Base-by-base conservation (phyloP, 257 asterid species). In the Penstemon davidsonii region DNA sequence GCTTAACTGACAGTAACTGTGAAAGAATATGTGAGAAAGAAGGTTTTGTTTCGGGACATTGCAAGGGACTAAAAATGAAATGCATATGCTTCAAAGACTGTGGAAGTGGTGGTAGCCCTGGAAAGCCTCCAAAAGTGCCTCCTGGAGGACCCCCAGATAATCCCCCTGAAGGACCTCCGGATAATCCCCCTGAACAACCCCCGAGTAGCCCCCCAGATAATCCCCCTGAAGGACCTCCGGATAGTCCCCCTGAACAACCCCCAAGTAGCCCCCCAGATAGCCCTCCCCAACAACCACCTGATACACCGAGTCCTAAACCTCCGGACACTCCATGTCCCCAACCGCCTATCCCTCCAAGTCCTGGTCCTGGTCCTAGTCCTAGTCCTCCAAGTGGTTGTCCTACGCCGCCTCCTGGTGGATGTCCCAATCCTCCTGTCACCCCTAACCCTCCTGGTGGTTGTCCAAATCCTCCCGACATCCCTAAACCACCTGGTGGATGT, bases 81-180 rank as follows among this genome's bases (percentile, higher is more conserved):
- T 74, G 78, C 60, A 67, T 68, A 44, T 74, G 78, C 74, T 3
- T 11, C 38, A 54, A 46, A 68, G 67, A 74, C 55, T 66, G 77
- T 13, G 67, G 62, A 1, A 66, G 43, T 44, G 64, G 58, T 0
- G 33, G 49, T 2, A 15, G 18, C 3, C 56, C 56, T 10, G 7
- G 18, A 52, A 52, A 52, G 25, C 56, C 56, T 52, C 56, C 56
- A 10, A 7, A 52, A 4, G 13, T 3, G 4, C 62, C 53, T 9
- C 72, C 72, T 0, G 44, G 19, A 15, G 40, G 33, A 8, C 71
- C 71, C 18, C 70, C 70, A 8, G 33, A 64, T 36, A 9, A 5
- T n/a, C 13, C 56, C n/a, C 56, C 25, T 52, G 25, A 52, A 52
- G 56, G 56, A 3, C 25, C 56, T 6, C 25, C 25, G 6, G 7